Evolutionary conservation across 352 stramenopile genomes (phyloP).

Genomic region (Globisporangium sylvaticum): DNA sequence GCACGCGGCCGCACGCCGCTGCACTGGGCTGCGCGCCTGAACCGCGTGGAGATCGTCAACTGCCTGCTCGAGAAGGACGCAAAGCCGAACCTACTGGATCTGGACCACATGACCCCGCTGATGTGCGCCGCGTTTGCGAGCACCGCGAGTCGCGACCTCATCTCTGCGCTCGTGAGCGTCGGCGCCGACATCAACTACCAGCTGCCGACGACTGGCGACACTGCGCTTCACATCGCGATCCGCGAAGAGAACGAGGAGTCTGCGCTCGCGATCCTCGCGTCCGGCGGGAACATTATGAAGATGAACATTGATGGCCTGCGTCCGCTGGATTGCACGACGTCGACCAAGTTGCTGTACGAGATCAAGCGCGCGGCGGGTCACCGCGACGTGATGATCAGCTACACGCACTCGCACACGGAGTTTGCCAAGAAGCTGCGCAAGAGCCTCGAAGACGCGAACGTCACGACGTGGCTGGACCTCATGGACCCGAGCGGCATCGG

Average conservation of each 20-base stretch:
- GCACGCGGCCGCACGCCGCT: slow-evolving; percentile 57
- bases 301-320: slow-evolving; percentile 67
- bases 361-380: slow-evolving; percentile 78
- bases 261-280: slow-evolving; percentile 63
- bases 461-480: slow-evolving; percentile 84
- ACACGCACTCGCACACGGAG: slow-evolving; percentile 79
- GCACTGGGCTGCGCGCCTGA: slow-evolving; percentile 74
- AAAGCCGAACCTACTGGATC: slow-evolving; percentile 41
- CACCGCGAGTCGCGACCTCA: slow-evolving; percentile 46
- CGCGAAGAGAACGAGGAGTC: slow-evolving; percentile 59
- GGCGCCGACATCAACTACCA: slow-evolving; percentile 76
- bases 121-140: slow-evolving; percentile 53
- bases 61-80: slow-evolving; percentile 41
- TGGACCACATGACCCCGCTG: slow-evolving; percentile 64
- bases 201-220: slow-evolving; percentile 57
- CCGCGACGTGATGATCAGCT: slow-evolving; percentile 86
- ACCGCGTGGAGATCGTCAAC: slow-evolving; percentile 48
- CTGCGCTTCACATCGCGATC: slow-evolving; percentile 70
- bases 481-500: slow-evolving; percentile 86
- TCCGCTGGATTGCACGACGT: slow-evolving; percentile 75
- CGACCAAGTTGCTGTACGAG: slow-evolving; percentile 72
- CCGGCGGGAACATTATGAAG: slow-evolving; percentile 68
- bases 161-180: slow-evolving; percentile 42
- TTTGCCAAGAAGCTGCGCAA: slow-evolving; percentile 79
- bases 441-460: slow-evolving; percentile 61